A percentile compares a stretch with the other conserved stretches of the same genome.
phyloP scores from a whole-genome alignment of 2,329 filamentous ascomycete species.

The Aspergillus ochraceoroseus region DNA sequence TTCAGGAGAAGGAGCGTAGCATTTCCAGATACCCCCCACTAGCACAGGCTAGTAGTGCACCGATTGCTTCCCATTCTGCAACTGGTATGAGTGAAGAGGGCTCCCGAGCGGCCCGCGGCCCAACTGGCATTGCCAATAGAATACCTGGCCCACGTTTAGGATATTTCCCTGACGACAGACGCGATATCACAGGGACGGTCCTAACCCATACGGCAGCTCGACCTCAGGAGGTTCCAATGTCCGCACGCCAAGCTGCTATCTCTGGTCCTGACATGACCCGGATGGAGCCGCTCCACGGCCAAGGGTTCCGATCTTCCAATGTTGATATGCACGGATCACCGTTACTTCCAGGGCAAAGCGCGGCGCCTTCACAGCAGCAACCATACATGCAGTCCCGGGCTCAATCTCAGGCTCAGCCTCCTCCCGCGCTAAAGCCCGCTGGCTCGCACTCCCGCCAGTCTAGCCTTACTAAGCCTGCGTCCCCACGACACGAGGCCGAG shows the following conservation, averaged over 20 bases:
- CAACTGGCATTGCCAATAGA: slow-evolving; percentile 31
- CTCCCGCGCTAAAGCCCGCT: slow-evolving; percentile 25
- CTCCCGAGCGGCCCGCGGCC: slow-evolving; percentile 30
- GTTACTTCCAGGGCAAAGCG: slow-evolving; percentile 19
- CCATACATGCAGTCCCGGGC: slow-evolving; percentile 26
- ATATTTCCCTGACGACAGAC: slow-evolving; percentile 43
- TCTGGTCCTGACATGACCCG: slow-evolving; percentile 31
- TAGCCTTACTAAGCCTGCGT: slow-evolving; percentile 34
- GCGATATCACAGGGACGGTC: slow-evolving; percentile 27
- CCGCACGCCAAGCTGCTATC: slow-evolving; percentile 30
- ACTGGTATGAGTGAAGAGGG: slow-evolving; percentile 33
- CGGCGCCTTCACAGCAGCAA: slow-evolving; percentile 22
- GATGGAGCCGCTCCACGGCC: slow-evolving; percentile 31
- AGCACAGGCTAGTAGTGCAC: slow-evolving; percentile 36
- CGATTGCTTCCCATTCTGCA: slow-evolving; percentile 21
- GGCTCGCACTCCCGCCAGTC: slow-evolving; percentile 36
- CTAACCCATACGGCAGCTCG: slow-evolving; percentile 25
- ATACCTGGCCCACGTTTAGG: slow-evolving; percentile 43
- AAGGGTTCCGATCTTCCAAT: slow-evolving; percentile 20
- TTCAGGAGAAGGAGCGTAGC: slow-evolving; percentile 36
- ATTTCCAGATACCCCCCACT: slow-evolving; percentile 37
- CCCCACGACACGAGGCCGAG: slow-evolving; percentile 35
- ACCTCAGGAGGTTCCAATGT: slow-evolving; percentile 29
- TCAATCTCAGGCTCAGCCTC: slow-evolving; percentile 20
- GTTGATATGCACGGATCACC: slow-evolving; percentile 25